These are phyloP conservation scores for Mucor racemosus DNA, from an alignment of 371 early-diverging fungal genomes.

Conservation along the genomic window DNA sequence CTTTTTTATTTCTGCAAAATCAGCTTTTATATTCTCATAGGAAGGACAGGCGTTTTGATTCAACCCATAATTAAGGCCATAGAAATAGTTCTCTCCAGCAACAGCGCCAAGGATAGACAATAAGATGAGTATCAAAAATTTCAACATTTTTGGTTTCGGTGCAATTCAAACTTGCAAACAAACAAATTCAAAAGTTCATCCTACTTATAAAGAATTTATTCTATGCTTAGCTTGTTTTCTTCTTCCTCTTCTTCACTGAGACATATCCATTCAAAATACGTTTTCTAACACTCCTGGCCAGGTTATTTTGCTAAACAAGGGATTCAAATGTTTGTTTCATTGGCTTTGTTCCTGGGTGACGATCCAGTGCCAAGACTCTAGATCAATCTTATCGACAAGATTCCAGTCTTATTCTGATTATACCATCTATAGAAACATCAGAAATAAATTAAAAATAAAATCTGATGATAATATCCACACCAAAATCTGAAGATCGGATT, in stretches of 20 bases:
- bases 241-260: neutral
- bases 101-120: neutral
- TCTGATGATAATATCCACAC: neutral
- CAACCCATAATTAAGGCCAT: conserved; percentile 65
- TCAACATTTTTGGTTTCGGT: conserved; percentile 5
- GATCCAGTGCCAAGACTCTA: conserved; percentile 1
- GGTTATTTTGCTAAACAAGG: neutral
- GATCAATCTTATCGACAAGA: neutral
- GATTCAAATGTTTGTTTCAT: neutral
- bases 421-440: neutral
- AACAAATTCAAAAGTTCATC: neutral
- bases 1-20: conserved; percentile 47
- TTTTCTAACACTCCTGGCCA: neutral
- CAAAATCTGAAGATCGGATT: too few relatives aligned
- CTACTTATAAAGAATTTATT: neutral
- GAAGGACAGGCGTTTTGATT: conserved; percentile 57
- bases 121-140: neutral
- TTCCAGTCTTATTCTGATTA: neutral
- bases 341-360: conserved; percentile 4
- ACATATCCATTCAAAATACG: neutral
- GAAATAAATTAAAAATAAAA: neutral
- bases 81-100: conserved; percentile 31
- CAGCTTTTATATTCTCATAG: conserved; percentile 48
- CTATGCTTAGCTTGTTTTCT: too few relatives aligned
- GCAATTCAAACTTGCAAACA: neutral